Evolutionary conservation across 495 filamentous ascomycete species (phyloP), one percentile per base, ranked within the genome.

Genomic region (Ascodesmis nigricans): DNA sequence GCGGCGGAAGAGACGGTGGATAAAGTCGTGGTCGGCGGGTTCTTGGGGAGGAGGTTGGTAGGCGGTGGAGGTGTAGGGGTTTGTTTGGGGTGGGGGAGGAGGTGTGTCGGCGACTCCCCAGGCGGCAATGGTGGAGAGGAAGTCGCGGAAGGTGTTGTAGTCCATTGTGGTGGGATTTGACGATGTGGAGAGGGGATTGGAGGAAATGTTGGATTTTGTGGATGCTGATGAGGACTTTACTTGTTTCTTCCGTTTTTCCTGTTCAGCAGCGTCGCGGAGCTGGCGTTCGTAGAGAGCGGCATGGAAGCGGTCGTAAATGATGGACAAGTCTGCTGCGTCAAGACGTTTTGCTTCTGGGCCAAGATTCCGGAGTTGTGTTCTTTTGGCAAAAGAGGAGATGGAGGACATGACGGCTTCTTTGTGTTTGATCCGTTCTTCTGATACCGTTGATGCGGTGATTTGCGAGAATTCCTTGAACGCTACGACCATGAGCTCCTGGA

Each of bases 401-500:
- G 78, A 91, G 44, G 76, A 77, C 20, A 97, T 56, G 8, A 97
- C 82, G 2, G 73, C 72, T 48, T 81, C 79, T 54, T 92, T 95
- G 55, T 91, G 81, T 51, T 82, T 91, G 10, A 73, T 61, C 14
- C 87, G 77, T 41, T 90, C 69, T 41, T 95, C 87, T 2, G 68
- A 71, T 35, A 97, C 81, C 23, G 75, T 92, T 45, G 66, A 72
- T 47, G 95, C 84, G 0, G 87, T 97, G 47, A 97, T 91, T 5
- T 71, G 78, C 1, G 84, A 73, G 45, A 97, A 97, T 46, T 97
- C 87, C 40, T 90, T 92, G 61, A 95, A 95, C 8, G 87, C 87
- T 2, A 93, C 83, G 2, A 97, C 87, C 79, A 97, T 92, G 35
- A 97, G 63, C 48, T 95, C 87, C 52, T 97, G 87, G 54, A 97